Base-by-base conservation (phyloP, 768 basidiomycete genomes). In the Phylloporus arenicola region DNA sequence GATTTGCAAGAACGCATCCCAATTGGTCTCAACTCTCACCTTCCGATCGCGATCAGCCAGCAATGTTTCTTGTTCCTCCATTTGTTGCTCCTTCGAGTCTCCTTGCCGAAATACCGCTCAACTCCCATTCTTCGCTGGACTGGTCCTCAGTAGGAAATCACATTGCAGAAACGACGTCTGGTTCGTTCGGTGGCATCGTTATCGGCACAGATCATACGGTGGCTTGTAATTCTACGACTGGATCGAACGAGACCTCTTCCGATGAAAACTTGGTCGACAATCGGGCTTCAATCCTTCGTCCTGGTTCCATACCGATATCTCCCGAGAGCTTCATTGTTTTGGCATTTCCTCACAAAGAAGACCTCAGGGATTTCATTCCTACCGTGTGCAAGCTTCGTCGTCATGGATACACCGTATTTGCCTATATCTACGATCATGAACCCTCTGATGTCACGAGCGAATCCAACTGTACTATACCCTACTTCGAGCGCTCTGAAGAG, bases 51-150 rank as follows among this genome's bases (percentile, higher is more conserved):
- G 59, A 68, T 19, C 71, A 70, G 27, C 62, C 72, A 22, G 81
- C 78, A 3, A 61, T 68, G 4, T 81, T 77, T 62, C 68, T 88
- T 3, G 59, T 79, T 3, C 86, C 86, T 14, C 86, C 86, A 3
- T 81, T 87, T 53, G 68, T 83, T 6, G 55, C 78, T 27, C 76
- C 76, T 10, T 43, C 57, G 1, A 37, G 20, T 30, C 59, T 68
- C 22, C 47, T 73, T 14, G 51, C 48, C 6, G 14, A 27, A 3
- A 39, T 68, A 11, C 60, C 60, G 10, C 54, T 57, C 39, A 24
- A 55, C 16, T 47, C 55, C 20, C 38, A 52, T 16, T 34, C 54
- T 45, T 17, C 59, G 56, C 29, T 54, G 62, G 41, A 65, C 57
- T 65, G 66, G 67, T 13, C 64, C 29, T 35, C 45, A 20, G 35